Evolutionary conservation across 306 rosid genomes (phyloP), one percentile per base, ranked within the genome.

Genomic region (Clitoria ternatea): DNA sequence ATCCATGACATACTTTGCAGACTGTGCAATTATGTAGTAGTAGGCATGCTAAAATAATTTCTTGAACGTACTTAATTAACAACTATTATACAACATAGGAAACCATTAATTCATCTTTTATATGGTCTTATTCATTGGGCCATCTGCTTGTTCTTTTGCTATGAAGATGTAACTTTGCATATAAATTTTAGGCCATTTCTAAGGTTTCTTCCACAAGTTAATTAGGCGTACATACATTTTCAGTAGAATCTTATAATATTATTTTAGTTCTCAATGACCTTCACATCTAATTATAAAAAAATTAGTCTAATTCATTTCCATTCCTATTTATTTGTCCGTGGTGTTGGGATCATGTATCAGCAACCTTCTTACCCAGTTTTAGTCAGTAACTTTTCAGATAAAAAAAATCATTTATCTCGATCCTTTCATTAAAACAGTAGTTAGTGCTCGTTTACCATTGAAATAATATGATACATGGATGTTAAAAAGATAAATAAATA

Each of bases 1-100:
- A 35, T 56, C 1, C 40, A 8, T 36, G 19, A 10, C 48, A 77
- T 45, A 22, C 33, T 76, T 22, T 66, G 74, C 66, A 65, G 49
- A 20, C 66, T 8, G 39, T 48, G 15, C 37, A 69, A 27, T 39
- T 27, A 19, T 47, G 19, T n/a, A n/a, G n/a, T n/a, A n/a, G n/a
- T 67, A 36, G 48, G 22, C 76, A 37, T 18, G 44, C 65, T 30
- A 9, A 52, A 39, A 63, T 74, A 60, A 49, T 30, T 69, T 69
- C 18, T 56, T 6, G 50, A 40, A 24, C 69, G 43, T 48, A 59
- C 22, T 59, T 45, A 59, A 53, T 47, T 60, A 57, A 30, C 6
- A 33, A 5, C 20, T 37, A 42, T 13, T 53, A 50, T 39, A 18
- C 15, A 10, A 22, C 19, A 70, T 32, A 72, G 13, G 50, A 54